Conservation (phyloP, 768 basidiomycete species). For the Hygrocybe coccinea region DNA sequence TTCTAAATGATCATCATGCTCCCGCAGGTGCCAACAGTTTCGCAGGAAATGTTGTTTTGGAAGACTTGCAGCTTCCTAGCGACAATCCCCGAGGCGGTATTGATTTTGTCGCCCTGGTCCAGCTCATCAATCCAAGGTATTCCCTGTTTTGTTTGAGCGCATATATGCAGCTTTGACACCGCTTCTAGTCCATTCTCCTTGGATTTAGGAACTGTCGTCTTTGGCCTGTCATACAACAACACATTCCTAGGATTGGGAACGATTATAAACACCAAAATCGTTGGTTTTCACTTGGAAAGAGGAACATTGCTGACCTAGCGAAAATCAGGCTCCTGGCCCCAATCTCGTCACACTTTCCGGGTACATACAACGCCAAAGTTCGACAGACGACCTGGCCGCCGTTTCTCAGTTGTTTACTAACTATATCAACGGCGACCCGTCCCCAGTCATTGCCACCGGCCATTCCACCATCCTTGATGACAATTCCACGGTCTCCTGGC, state of each 20-base stretch:
- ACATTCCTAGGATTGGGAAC: constrained; percentile 55
- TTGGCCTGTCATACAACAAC: constrained; percentile 54
- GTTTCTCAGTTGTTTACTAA: constrained; percentile 64
- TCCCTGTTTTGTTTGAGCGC: neutral
- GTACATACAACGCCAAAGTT: constrained; percentile 49
- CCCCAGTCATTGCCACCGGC: constrained; percentile 57
- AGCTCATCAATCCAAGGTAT: constrained; percentile 55
- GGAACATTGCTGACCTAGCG: constrained; percentile 1
- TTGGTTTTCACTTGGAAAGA: constrained; percentile 26
- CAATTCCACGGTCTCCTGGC: constrained; percentile 58
- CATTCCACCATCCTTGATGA: constrained; percentile 54
- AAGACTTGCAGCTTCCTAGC: constrained; percentile 59
- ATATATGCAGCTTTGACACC: constrained; percentile 1
- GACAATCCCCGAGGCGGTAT: constrained; percentile 67
- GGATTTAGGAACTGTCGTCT: constrained; percentile 61
- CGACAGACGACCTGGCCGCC: constrained; percentile 38
- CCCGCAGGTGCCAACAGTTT: constrained; percentile 56
- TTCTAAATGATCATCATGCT: neutral
- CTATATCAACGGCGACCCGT: constrained; percentile 60
- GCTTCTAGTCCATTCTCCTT: constrained; percentile 58
- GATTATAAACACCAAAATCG: constrained; percentile 48
- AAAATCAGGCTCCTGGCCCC: constrained; percentile 41
- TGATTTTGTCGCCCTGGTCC: constrained; percentile 53
- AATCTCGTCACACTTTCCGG: constrained; percentile 61
- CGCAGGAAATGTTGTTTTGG: constrained; percentile 47